These are phyloP conservation scores for Mycosarcoma mackinlayi DNA, from an alignment of 1,284 basidiomycete genomes.

Conservation along the genomic window DNA sequence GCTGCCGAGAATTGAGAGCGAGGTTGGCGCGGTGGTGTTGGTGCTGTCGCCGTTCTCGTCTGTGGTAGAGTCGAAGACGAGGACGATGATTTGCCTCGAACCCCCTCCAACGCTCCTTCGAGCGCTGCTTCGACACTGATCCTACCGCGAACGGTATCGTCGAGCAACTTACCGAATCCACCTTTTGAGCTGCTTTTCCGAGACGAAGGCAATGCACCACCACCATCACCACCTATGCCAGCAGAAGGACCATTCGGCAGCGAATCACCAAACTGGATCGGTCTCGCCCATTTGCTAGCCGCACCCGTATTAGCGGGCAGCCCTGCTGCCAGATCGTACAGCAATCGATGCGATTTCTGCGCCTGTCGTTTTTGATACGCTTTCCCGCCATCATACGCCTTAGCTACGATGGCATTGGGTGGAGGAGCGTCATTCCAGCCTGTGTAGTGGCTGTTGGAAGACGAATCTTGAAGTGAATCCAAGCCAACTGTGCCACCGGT, in stretches of 20 bases:
- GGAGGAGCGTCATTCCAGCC: slow-evolving; percentile 62
- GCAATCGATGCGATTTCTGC: slow-evolving; percentile 44
- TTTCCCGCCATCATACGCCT: slow-evolving; percentile 53
- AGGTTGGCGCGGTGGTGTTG: slow-evolving; percentile 3
- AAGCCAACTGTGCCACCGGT: neutral
- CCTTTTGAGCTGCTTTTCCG: slow-evolving; percentile 4
- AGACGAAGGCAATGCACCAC: neutral
- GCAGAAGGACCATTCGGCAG: slow-evolving; percentile 33
- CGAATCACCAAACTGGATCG: slow-evolving; percentile 61
- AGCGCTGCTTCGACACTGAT: slow-evolving; percentile 56
- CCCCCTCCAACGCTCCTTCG: slow-evolving; percentile 31
- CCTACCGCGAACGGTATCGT: slow-evolving; percentile 49
- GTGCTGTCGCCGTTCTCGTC: neutral
- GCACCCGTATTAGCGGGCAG: slow-evolving; percentile 60
- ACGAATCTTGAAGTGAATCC: neutral
- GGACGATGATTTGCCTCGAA: slow-evolving; percentile 14
- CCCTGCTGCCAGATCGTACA: slow-evolving; percentile 61
- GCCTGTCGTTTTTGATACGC: slow-evolving; percentile 27
- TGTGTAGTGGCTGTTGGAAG: slow-evolving; percentile 13
- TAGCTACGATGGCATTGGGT: slow-evolving; percentile 45
- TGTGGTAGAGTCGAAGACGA: slow-evolving; percentile 9
- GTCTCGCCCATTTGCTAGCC: slow-evolving; percentile 64
- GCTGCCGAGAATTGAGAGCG: neutral
- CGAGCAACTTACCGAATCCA: slow-evolving; percentile 44
- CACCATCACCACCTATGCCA: slow-evolving; percentile 5